phyloP scores from a whole-genome alignment of 2,329 filamentous ascomycete species.

The Lecanicillium sp. region DNA sequence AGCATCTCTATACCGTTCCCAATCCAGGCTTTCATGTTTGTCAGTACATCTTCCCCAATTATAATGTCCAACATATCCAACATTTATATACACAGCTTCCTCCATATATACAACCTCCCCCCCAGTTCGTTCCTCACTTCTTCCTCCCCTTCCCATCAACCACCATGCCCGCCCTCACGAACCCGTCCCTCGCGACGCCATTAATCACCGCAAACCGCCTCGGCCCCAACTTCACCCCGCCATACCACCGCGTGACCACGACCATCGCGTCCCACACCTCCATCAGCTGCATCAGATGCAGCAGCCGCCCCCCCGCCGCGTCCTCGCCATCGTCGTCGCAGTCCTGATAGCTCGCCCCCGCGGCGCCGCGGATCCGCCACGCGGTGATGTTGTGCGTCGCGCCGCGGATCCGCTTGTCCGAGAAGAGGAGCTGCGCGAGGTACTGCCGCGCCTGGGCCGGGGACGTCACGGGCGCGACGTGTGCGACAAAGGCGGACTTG shows the following conservation, averaged over 20 bases:
- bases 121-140: slow-evolving; percentile 23
- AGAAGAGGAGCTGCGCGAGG: slow-evolving; percentile 69
- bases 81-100: not conserved
- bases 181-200: slow-evolving; percentile 72
- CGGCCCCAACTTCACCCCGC: slow-evolving; percentile 81
- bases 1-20: too few relatives aligned
- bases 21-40: too few relatives aligned
- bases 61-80: not conserved
- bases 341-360: slow-evolving; percentile 63
- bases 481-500: slow-evolving; percentile 82
- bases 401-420: slow-evolving; percentile 75
- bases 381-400: slow-evolving; percentile 96
- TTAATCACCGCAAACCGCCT: slow-evolving; percentile 90
- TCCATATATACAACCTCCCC: slow-evolving; percentile 1
- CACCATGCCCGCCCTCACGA: slow-evolving; percentile 70
- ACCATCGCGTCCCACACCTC: slow-evolving; percentile 90
- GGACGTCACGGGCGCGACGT: slow-evolving; percentile 63
- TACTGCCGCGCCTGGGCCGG: slow-evolving; percentile 65
- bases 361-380: slow-evolving; percentile 68
- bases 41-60: not conserved
- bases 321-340: slow-evolving; percentile 96
- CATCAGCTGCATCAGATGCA: slow-evolving; percentile 93
- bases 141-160: slow-evolving; percentile 40
- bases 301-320: slow-evolving; percentile 75
- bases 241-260: slow-evolving; percentile 92